Evolutionary conservation across 2,329 filamentous ascomycete species (phyloP).

Genomic region (Exophiala sp.): DNA sequence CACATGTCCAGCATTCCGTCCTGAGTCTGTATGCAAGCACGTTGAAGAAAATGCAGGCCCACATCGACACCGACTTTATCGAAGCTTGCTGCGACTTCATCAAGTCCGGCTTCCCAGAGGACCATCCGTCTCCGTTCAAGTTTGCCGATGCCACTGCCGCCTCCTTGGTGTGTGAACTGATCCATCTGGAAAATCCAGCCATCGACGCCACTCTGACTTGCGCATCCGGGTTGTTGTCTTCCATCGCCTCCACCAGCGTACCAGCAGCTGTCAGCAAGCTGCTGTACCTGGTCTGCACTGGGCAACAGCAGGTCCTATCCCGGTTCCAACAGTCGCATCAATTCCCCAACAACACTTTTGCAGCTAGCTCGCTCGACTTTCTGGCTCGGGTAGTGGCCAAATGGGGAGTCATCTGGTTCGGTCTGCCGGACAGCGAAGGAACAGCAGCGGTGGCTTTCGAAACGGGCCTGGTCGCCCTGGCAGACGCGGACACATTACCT

Average conservation of each 20-base stretch:
- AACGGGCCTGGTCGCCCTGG: slow-evolving; percentile 39
- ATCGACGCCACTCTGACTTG: slow-evolving; percentile 43
- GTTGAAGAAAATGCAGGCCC: slow-evolving; percentile 35
- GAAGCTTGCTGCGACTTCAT: slow-evolving; percentile 44
- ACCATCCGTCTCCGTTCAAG: slow-evolving; percentile 38
- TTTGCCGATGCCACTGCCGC: slow-evolving; percentile 39
- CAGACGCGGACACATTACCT: slow-evolving; percentile 41
- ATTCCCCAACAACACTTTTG: slow-evolving; percentile 36
- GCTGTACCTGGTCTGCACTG: slow-evolving; percentile 8
- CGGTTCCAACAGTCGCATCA: slow-evolving; percentile 2
- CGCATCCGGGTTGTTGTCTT: slow-evolving; percentile 43
- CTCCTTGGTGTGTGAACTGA: slow-evolving; percentile 36
- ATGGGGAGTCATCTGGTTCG: slow-evolving; percentile 38
- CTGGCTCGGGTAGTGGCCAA: slow-evolving; percentile 40
- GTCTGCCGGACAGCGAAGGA: slow-evolving; percentile 29
- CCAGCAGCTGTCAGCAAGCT: slow-evolving; percentile 37
- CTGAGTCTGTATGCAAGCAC: slow-evolving; percentile 26
- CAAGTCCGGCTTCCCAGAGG: slow-evolving; percentile 43
- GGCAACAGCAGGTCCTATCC: slow-evolving; percentile 34
- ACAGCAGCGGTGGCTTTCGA: slow-evolving; percentile 36
- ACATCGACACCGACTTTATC: slow-evolving; percentile 37
- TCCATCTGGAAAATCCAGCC: slow-evolving; percentile 37
- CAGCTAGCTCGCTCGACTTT: slow-evolving; percentile 43
- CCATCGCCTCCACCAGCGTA: slow-evolving; percentile 31
- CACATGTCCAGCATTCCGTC: slow-evolving; percentile 15